These are phyloP conservation scores for Cardamine chenopodiifolia DNA, from an alignment of 345 rosid genomes.

Conservation along the genomic window DNA sequence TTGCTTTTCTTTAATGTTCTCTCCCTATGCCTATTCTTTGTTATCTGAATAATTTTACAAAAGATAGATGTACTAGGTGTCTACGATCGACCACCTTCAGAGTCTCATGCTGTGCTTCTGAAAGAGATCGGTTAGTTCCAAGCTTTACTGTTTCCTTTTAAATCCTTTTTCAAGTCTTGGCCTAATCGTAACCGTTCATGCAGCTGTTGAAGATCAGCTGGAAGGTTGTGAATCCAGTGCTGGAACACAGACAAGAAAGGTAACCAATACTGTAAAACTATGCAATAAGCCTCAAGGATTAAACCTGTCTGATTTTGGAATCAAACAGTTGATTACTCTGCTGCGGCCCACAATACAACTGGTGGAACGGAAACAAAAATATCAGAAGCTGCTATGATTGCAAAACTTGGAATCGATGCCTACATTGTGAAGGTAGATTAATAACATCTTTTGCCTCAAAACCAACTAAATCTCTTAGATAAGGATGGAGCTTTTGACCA, in stretches of 20 bases:
- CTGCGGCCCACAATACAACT: constrained; percentile 89
- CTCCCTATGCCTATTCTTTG: constrained; percentile 4
- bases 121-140: constrained; percentile 74
- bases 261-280: constrained; percentile 26
- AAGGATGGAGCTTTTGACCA: not conserved
- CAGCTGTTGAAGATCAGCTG: constrained; percentile 88
- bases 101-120: constrained; percentile 69
- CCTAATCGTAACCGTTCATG: not conserved
- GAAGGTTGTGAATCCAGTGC: constrained; percentile 65
- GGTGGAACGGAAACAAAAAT: constrained; percentile 95
- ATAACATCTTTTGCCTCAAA: not conserved
- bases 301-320: not conserved
- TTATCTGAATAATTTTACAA: constrained; percentile 48
- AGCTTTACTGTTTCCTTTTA: not conserved
- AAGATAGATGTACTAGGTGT: constrained; percentile 93
- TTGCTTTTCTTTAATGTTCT: not conserved
- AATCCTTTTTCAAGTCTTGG: not conserved
- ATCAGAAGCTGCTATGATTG: constrained; percentile 88
- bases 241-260: constrained; percentile 54
- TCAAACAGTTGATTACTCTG: constrained; percentile 70
- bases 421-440: constrained; percentile 75
- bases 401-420: constrained; percentile 84
- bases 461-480: not conserved
- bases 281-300: not conserved
- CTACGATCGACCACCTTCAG: constrained; percentile 84